Base-by-base conservation (phyloP, 352 stramenopile genomes). In the Poterioochromonas sp. region DNA sequence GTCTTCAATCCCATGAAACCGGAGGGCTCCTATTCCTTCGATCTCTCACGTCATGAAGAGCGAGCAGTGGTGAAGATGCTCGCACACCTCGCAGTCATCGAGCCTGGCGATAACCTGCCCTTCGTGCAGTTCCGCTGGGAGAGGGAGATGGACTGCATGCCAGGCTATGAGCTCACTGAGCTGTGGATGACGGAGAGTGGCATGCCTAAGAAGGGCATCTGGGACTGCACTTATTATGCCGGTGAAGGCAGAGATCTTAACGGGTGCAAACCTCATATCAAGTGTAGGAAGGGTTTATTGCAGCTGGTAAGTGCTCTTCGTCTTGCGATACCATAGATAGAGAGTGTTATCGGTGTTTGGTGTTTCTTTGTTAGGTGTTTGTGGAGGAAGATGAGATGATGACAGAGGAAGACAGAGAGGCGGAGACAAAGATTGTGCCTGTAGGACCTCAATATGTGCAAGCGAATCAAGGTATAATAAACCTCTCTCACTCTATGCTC, bases 61-160 rank as follows among this genome's bases (percentile, higher is more conserved):
- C 5, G 65, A 35, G 26, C 20, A n/a, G 34, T 71, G 11, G 62
- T 71, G 2, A 74, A 74, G n/a, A 74, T 54, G 29, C 40, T 58
- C 11, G 40, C 65, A 40, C 3, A 8, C 8, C 18, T 74, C 3
- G 35, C 65, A 35, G 39, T 51, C 1, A 18, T 54, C n/a, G 71
- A 78, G 53, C 71, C 71, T 12, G 71, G 71, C 5, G 71, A 78
- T 41, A 78, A 78, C 41, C 15, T 71, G 11, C 62, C 62, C 2
- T 76, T 65, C 15, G 15, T 63, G 11, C 12, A 2, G 8, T 78
- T 78, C 37, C 71, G 71, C 8, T 78, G 71, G 71, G 54, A 69
- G 47, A 12, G 47, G 1, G 35, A 47, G 15, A 78, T 65, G 47
- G 43, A 63, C 20, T 29, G 2, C 11, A 78, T 78, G 41, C 71